Conservation (phyloP, 306 rosid genomes). For the Biancaea sappan region DNA sequence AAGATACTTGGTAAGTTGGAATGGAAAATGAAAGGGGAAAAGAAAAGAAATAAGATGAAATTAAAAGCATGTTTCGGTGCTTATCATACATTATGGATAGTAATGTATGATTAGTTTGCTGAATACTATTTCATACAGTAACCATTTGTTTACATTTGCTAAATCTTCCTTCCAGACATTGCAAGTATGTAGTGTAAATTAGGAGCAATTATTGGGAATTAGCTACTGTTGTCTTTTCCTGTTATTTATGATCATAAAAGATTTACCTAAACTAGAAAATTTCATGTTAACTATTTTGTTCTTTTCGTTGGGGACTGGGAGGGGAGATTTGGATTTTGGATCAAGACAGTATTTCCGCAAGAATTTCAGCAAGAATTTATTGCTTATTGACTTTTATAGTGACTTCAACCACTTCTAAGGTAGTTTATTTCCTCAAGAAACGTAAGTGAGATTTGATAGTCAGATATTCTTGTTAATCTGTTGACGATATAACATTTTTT, state of each 20-base stretch:
- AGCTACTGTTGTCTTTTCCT: background rate
- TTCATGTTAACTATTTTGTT: background rate
- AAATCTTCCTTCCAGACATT: background rate
- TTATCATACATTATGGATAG: background rate
- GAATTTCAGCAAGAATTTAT: background rate
- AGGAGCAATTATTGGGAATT: background rate
- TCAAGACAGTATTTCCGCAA: background rate
- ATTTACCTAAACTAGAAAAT: background rate
- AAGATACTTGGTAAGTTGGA: constrained; percentile 27
- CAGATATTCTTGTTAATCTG: background rate
- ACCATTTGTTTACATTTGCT: background rate
- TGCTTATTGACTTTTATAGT: background rate
- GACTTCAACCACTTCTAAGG: background rate
- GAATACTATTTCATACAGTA: background rate
- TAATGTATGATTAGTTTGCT: background rate
- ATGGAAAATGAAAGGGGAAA: background rate
- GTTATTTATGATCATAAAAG: background rate
- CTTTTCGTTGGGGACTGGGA: background rate
- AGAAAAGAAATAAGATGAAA: background rate
- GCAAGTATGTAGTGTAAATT: background rate
- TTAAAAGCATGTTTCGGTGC: constrained; percentile 15
- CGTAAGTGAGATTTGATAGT: background rate
- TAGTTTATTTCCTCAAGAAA: background rate
- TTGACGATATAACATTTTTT: background rate
- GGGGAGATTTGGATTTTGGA: background rate